Percentiles rank a stretch among this genome's conserved stretches.
Evolutionary conservation across 148 eudicot genomes (phyloP).

Genomic region (Oxyria digyna): DNA sequence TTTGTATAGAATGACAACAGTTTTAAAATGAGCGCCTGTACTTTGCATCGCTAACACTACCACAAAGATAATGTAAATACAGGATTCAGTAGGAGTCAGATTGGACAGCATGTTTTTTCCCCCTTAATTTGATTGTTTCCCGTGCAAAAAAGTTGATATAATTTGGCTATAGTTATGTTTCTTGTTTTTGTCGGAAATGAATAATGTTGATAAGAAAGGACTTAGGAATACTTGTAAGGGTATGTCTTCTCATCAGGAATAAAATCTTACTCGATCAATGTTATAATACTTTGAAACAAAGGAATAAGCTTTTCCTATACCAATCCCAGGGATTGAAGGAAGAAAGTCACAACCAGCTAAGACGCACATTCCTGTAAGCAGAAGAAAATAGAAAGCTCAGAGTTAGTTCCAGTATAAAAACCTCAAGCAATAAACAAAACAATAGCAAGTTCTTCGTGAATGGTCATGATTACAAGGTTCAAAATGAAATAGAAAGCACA

Average conservation of each 20-base stretch:
- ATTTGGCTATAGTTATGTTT: too few relatives aligned
- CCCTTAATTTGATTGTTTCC: not conserved
- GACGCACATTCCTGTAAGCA: constrained; percentile 66
- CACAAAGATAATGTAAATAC: not conserved
- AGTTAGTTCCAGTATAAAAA: not conserved
- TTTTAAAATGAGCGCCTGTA: not conserved
- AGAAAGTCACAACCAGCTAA: constrained; percentile 89
- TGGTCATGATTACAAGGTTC: not conserved
- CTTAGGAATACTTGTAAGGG: not conserved
- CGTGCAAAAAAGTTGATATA: not conserved
- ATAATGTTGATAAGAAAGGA: not conserved
- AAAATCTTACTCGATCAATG: constrained; percentile 56
- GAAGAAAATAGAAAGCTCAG: not conserved
- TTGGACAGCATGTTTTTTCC: not conserved
- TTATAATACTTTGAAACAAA: constrained; percentile 65
- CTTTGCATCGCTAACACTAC: not conserved
- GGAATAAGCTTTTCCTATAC: constrained; percentile 56
- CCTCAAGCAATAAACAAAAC: not conserved
- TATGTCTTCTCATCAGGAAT: not conserved
- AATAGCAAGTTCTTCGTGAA: not conserved
- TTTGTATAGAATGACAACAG: constrained; percentile 4
- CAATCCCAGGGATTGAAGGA: constrained; percentile 80
- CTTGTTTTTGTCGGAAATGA: not conserved
- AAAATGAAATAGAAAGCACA: not conserved
- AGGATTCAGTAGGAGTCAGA: not conserved